Conservation (phyloP, 345 rosid genomes). For the Hibiscus trionum region DNA sequence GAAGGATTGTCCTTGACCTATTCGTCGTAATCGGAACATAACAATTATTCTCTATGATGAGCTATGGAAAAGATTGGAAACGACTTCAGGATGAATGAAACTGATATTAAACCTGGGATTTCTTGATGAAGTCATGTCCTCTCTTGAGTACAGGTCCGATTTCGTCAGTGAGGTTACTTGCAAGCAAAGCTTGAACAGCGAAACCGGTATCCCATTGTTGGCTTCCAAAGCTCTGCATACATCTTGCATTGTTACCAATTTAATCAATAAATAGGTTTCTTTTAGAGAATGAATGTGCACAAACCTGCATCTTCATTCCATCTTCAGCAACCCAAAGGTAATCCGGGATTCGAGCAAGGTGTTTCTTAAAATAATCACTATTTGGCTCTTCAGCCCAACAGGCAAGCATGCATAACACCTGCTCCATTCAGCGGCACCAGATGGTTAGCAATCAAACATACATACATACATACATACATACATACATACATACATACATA, state of each 20-base stretch:
- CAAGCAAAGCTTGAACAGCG: slow-evolving; percentile 68
- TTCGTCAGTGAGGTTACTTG: slow-evolving; percentile 47
- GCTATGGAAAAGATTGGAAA: neutral
- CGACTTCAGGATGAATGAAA: neutral
- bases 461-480: no score
- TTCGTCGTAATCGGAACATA: slow-evolving; percentile 2
- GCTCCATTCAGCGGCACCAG: neutral
- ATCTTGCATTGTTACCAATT: neutral
- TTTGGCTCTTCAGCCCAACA: slow-evolving; percentile 83
- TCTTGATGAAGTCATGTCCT: slow-evolving; percentile 71
- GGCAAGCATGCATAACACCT: slow-evolving; percentile 57
- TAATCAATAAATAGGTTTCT: neutral
- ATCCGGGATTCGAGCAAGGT: slow-evolving; percentile 66
- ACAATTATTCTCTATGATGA: neutral
- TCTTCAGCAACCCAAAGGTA: slow-evolving; percentile 90
- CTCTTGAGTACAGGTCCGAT: slow-evolving; percentile 46
- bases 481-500: no score
- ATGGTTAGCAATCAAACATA: neutral
- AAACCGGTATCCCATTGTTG: slow-evolving; percentile 75
- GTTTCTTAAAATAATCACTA: slow-evolving; percentile 60
- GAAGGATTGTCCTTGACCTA: slow-evolving; percentile 57
- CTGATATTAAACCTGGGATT: slow-evolving; percentile 50
- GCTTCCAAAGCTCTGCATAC: slow-evolving; percentile 64
- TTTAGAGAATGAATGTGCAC: slow-evolving; percentile 9
- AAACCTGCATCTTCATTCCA: slow-evolving; percentile 90